phyloP scores from a whole-genome alignment of 129 eudicot genomes.

The Saussurea involucrata region DNA sequence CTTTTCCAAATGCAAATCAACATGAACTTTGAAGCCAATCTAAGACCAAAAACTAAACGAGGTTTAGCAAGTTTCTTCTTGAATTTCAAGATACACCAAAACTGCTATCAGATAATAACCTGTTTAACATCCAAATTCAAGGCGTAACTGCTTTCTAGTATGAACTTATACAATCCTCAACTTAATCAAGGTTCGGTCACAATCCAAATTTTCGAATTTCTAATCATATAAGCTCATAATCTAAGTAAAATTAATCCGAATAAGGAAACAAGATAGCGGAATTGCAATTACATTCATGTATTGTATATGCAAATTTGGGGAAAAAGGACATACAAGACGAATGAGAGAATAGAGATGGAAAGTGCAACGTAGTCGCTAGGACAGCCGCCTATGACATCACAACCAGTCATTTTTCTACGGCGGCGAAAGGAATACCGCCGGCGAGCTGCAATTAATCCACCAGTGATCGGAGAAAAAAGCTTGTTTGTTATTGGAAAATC shows the following conservation, averaged over 20 bases:
- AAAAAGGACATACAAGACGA: constrained; percentile 43
- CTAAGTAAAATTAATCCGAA: background rate
- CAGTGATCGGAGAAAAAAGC: constrained; percentile 5
- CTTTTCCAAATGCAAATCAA: background rate
- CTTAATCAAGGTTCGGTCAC: constrained; percentile 1
- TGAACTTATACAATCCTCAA: background rate
- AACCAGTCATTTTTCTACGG: constrained; percentile 40
- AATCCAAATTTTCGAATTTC: background rate
- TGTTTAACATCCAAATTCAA: background rate
- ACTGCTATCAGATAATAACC: background rate
- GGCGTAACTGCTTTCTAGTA: constrained; percentile 6
- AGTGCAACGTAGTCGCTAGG: constrained; percentile 81
- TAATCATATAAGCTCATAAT: background rate
- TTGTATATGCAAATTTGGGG: constrained; percentile 5
- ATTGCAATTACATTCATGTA: constrained; percentile 2
- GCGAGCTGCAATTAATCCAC: constrained; percentile 1
- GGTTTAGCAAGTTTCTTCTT: background rate
- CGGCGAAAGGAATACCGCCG: constrained; percentile 13
- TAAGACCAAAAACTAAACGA: background rate
- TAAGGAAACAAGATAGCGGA: background rate
- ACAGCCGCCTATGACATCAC: constrained; percentile 71
- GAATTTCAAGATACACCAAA: background rate
- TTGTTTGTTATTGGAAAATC: constrained; percentile 7
- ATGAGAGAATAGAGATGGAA: constrained; percentile 45
- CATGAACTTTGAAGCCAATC: background rate